Conservation (phyloP, 495 filamentous ascomycete genomes). For the Aspergillus panamensis region DNA sequence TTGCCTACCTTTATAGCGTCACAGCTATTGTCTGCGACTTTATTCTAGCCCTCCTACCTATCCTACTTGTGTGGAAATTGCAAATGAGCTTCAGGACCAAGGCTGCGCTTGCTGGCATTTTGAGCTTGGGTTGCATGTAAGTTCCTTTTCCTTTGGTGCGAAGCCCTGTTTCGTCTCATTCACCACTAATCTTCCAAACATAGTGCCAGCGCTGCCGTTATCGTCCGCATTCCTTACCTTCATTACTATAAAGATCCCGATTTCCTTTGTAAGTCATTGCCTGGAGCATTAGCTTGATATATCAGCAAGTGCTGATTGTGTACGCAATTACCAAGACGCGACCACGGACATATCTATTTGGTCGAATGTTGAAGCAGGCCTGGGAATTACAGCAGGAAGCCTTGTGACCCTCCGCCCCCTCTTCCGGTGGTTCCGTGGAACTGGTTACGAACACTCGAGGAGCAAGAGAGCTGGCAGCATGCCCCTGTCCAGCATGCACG, state of each 20-base stretch:
- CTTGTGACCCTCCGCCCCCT: slow-evolving; percentile 48
- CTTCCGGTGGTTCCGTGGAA: slow-evolving; percentile 44
- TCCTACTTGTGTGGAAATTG: slow-evolving; percentile 37
- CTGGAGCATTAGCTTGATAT: neutral
- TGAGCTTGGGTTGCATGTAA: slow-evolving; percentile 43
- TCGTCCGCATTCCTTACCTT: slow-evolving; percentile 38
- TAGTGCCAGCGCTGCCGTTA: slow-evolving; percentile 38
- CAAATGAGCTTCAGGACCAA: slow-evolving; percentile 40
- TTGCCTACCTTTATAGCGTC: slow-evolving; percentile 44
- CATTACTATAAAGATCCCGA: slow-evolving; percentile 28
- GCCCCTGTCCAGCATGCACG: slow-evolving; percentile 35
- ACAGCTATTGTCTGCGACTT: slow-evolving; percentile 41
- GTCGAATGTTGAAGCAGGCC: slow-evolving; percentile 45
- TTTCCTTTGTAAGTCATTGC: slow-evolving; percentile 31
- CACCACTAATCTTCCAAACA: slow-evolving; percentile 1
- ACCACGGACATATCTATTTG: slow-evolving; percentile 45
- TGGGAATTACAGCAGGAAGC: slow-evolving; percentile 46
- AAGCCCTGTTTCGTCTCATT: slow-evolving; percentile 4
- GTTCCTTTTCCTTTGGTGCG: slow-evolving; percentile 11
- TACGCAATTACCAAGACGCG: slow-evolving; percentile 26
- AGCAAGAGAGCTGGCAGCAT: slow-evolving; percentile 32
- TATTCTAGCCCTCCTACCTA: slow-evolving; percentile 36
- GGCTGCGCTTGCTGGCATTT: slow-evolving; percentile 34
- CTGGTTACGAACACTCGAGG: slow-evolving; percentile 27
- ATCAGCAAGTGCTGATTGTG: slow-evolving; percentile 15